Base-by-base conservation (phyloP, 2,329 filamentous ascomycete species). In the Diaporthe longicolla region DNA sequence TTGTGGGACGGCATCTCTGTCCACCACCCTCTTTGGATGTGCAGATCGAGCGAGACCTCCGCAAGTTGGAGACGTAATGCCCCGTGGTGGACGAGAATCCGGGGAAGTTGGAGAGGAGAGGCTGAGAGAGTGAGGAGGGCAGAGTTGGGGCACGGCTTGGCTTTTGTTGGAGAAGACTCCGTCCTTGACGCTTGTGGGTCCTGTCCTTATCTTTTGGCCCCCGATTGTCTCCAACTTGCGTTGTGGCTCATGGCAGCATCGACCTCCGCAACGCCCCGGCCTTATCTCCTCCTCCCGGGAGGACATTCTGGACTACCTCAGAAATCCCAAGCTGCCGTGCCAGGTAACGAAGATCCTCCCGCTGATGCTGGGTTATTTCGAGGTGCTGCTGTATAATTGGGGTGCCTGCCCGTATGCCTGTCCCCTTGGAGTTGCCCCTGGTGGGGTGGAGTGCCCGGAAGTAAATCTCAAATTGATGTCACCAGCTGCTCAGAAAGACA, bases 1-100 rank as follows among this genome's bases (percentile, higher is more conserved):
- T 45, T 54, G 63, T 68, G 48, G 63, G 63, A 68, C 63, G 52
- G 32, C 63, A 54, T 68, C 48, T 50, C 26, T 24, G 37, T 68
- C 63, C 63, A 54, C 40, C 40, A 17, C 6, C 29, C 29, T 32
- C 48, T 21, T 19, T 26, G 32, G 29, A 4, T 10, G 15, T 21
- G 45, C 63, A 68, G 45, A 26, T 68, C 48, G 45, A 21, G 2
- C 32, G 11, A 37, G 21, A 5, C 32, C 45, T 68, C 63, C 29
- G 48, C 35, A 1, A 21, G n/a, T 68, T 68, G 63, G 63, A 68
- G 48, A 24, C 54, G 63, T 4, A 21, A 48, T 48, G 45, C 29
- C 45, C 17, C n/a, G 48, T 40, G 45, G 37, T 29, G 63, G n/a
- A 26, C 63, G 40, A 40, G 63, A 68, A 68, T 24, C 61, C 43